Evolutionary conservation across 208 protist species (phyloP).

Genomic region (Acanthamoeba lenticulata): DNA sequence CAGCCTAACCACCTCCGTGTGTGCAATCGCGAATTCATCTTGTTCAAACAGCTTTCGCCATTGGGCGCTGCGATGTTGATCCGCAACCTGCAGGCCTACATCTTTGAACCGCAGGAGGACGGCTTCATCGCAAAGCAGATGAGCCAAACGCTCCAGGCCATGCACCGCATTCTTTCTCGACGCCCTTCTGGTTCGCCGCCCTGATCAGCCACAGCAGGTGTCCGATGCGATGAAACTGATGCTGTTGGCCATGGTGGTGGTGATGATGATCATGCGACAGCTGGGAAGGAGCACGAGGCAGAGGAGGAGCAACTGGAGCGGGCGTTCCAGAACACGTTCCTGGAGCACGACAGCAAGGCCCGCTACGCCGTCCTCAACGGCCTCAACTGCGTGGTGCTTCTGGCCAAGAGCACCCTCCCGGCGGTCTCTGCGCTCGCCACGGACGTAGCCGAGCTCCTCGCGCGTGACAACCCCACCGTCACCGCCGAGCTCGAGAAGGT

Average conservation of each 20-base stretch:
- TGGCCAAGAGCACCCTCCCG: background rate
- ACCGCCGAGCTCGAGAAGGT: background rate
- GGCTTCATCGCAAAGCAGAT: background rate
- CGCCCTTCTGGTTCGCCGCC: background rate
- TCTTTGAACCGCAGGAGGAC: background rate
- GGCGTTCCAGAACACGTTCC: conserved; percentile 46
- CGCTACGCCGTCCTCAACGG: conserved; percentile 25
- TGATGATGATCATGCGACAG: background rate
- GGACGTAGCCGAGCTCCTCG: background rate
- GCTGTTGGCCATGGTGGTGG: too few relatives aligned
- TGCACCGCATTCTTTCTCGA: background rate
- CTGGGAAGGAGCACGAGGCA: background rate
- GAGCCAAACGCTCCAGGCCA: background rate
- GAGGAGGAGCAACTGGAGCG: background rate
- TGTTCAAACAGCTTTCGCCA: background rate
- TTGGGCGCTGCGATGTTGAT: background rate
- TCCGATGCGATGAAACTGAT: too few relatives aligned
- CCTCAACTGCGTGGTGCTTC: background rate
- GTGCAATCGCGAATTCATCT: too few relatives aligned
- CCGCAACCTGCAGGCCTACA: background rate
- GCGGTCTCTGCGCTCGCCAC: background rate
- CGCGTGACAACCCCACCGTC: background rate
- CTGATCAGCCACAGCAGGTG: too few relatives aligned
- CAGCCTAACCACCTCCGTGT: background rate
- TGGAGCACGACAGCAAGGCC: conserved; percentile 42